Conservation (phyloP, 768 basidiomycete species). For the Tephrocybe sp. region DNA sequence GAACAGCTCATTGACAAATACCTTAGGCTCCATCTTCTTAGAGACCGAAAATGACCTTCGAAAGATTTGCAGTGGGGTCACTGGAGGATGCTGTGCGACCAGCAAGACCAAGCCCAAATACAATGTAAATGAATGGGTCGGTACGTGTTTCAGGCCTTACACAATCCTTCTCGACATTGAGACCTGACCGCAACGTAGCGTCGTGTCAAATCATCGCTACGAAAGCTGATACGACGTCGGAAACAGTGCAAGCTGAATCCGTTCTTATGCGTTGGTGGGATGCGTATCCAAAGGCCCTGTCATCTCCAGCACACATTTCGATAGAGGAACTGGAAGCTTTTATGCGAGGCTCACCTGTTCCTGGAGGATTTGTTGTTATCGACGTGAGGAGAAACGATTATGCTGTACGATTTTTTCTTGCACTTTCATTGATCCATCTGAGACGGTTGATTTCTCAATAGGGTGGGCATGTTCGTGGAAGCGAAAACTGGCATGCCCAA, state of each 20-base stretch:
- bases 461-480: conserved; percentile 55
- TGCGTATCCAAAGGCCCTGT: conserved; percentile 41
- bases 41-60: conserved; percentile 41
- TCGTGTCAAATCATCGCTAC: conserved; percentile 46
- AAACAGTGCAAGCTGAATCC: conserved; percentile 5
- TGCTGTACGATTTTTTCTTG: conserved; percentile 28
- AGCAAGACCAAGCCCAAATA: conserved; percentile 16
- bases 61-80: conserved; percentile 24
- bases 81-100: background rate
- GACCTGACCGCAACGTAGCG: conserved; percentile 21
- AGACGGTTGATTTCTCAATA: conserved; percentile 15
- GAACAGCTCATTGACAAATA: background rate
- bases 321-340: conserved; percentile 36
- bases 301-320: conserved; percentile 28
- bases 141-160: conserved; percentile 24
- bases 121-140: conserved; percentile 43
- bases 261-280: conserved; percentile 51
- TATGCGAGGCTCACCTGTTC: conserved; percentile 18
- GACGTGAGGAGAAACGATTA: conserved; percentile 50
- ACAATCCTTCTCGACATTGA: background rate
- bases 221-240: conserved; percentile 25
- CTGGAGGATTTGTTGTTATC: conserved; percentile 35
- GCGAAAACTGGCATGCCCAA: conserved; percentile 46
- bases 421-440: background rate
- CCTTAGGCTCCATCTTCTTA: conserved; percentile 36